Base-by-base conservation (phyloP, 768 basidiomycete genomes). In the Suillus clintonianus region DNA sequence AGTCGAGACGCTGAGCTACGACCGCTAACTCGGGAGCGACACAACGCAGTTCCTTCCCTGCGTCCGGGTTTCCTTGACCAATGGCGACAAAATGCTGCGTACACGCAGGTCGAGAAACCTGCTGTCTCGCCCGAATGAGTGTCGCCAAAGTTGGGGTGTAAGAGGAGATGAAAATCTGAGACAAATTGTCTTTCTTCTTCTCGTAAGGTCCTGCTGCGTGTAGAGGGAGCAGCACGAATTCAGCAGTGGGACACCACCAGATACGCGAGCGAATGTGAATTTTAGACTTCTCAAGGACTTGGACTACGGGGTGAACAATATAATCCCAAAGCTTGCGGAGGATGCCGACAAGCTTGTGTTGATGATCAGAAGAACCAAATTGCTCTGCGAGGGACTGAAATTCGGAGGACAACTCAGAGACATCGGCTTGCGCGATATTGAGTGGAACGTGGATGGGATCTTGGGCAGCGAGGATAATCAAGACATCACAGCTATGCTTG, bases 161-260 rank as follows among this genome's bases (percentile, higher is more conserved):
- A 15, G 77, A 78, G 9, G 78, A 78, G 27, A 78, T 41, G 42
- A 72, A 69, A 19, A 74, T 45, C 45, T 66, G 57, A 9, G 68
- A 11, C 60, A 69, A 51, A 60, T 64, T 65, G 8, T 39, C 24
- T 0, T 17, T 57, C 2, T 61, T 50, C 30, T 58, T 62, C 56
- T 67, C 69, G 42, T 73, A 76, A 0, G 71, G 65, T 0, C 77
- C 77, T 1, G 77, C 72, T 2, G 72, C 76, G 30, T 77, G 77
- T 37, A 77, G 59, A 3, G 76, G 77, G 30, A 77, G 66, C 5
- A 73, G 66, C 1, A 70, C 62, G n/a, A 76, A 59, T 30, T 65
- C 67, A 4, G 75, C 71, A 7, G 76, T 75, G 1, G 72, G 72
- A 43, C 73, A 78, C 77, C 77, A 77, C 68, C 71, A 74, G 54